Conservation (phyloP, 371 early-diverging fungal species). For the Haplosporangium sp. region DNA sequence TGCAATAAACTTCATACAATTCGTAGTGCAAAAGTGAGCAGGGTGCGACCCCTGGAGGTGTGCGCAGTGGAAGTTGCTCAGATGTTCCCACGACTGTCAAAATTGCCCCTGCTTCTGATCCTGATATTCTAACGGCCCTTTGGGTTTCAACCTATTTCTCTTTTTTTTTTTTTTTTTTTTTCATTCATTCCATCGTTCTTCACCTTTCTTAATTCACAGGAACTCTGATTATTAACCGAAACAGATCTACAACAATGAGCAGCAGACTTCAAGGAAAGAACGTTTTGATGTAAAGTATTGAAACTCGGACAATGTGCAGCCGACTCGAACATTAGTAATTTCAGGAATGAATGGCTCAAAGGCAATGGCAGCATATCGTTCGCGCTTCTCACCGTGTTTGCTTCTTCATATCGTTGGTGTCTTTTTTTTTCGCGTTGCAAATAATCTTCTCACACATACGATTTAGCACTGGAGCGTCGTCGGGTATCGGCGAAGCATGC, state of each 20-base stretch:
- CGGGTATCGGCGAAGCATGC: constrained; percentile 91
- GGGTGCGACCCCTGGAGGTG: too few species aligned
- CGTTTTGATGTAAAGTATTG: constrained; percentile 56
- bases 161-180: constrained; percentile 5
- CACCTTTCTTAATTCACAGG: background rate
- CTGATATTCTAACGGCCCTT: too few species aligned
- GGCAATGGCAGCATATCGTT: too few species aligned
- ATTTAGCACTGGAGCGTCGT: constrained; percentile 87
- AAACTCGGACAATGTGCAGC: background rate
- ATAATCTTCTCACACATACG: background rate
- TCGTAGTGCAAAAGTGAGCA: too few species aligned
- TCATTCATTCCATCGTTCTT: background rate
- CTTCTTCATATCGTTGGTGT: background rate
- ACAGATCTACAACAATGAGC: constrained; percentile 14
- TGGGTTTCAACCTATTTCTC: background rate
- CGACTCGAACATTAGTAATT: too few species aligned
- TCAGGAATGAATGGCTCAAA: too few species aligned
- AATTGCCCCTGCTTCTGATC: too few species aligned
- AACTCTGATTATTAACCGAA: background rate
- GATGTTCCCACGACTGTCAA: too few species aligned
- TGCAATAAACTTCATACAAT: too few species aligned
- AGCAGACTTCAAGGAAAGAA: constrained; percentile 60
- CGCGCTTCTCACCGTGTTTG: background rate
- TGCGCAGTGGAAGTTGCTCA: too few species aligned
- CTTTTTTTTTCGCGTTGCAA: too few species aligned